Evolutionary conservation across 2,329 filamentous ascomycete species (phyloP).

Genomic region (Claviceps sorghi): DNA sequence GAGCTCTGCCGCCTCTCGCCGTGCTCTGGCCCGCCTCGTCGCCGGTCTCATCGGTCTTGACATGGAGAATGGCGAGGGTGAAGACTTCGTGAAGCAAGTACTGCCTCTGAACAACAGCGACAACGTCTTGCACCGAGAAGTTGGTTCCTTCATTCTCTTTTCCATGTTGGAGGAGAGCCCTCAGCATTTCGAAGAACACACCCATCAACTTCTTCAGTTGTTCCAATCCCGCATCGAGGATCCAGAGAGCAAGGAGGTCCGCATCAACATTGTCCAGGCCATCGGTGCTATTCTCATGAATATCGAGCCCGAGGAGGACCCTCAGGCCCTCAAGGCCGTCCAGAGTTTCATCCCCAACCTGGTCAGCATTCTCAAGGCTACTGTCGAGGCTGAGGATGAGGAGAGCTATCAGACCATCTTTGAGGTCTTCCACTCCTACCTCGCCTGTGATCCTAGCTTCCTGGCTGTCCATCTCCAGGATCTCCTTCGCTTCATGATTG

Average conservation of each 20-base stretch:
- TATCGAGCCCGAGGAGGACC: slow-evolving; percentile 75
- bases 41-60: slow-evolving; percentile 76
- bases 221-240: slow-evolving; percentile 83
- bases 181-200: slow-evolving; percentile 68
- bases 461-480: slow-evolving; percentile 78
- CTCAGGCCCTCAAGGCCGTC: slow-evolving; percentile 56
- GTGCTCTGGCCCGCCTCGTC: slow-evolving; percentile 77
- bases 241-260: slow-evolving; percentile 78
- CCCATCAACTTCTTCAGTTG: slow-evolving; percentile 63
- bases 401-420: slow-evolving; percentile 83
- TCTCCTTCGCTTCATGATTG: slow-evolving; percentile 85
- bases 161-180: slow-evolving; percentile 82
- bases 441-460: slow-evolving; percentile 76
- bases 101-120: slow-evolving; percentile 64
- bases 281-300: slow-evolving; percentile 79
- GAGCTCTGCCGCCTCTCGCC: slow-evolving; percentile 59
- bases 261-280: slow-evolving; percentile 86
- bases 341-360: slow-evolving; percentile 72
- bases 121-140: slow-evolving; percentile 68
- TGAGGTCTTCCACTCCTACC: slow-evolving; percentile 90
- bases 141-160: slow-evolving; percentile 85
- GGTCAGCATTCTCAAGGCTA: slow-evolving; percentile 76
- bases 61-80: slow-evolving; percentile 56
- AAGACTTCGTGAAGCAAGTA: slow-evolving; percentile 69
- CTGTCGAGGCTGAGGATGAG: slow-evolving; percentile 67